Conservation (phyloP, 2,329 filamentous ascomycete genomes). For the Colletotrichum tamarilloi region DNA sequence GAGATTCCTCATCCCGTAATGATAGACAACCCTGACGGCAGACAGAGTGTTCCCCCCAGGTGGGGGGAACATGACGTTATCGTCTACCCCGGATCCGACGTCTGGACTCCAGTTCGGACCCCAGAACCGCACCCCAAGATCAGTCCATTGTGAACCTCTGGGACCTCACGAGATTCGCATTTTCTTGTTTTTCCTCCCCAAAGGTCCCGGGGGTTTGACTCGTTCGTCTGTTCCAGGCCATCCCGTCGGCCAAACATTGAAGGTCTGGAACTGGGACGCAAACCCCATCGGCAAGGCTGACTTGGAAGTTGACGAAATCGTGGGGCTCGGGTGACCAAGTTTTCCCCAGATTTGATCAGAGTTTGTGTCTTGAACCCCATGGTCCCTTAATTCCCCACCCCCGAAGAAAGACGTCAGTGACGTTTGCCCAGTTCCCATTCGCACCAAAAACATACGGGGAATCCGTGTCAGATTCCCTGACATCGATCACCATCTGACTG, state of each 20-base stretch:
- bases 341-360: constrained; percentile 17
- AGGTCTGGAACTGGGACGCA: neutral
- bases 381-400: constrained; percentile 31
- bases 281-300: neutral
- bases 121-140: constrained; percentile 6
- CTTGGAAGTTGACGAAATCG: constrained; percentile 25
- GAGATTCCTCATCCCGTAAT: constrained; percentile 18
- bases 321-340: constrained; percentile 7
- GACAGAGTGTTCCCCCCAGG: constrained; percentile 9
- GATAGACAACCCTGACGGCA: neutral
- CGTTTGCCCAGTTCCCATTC: neutral
- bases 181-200: neutral
- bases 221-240: constrained; percentile 8
- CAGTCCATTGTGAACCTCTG: neutral
- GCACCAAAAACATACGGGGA: neutral
- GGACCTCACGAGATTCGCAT: neutral
- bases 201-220: neutral
- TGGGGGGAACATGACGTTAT: constrained; percentile 25
- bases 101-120: constrained; percentile 10
- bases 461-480: neutral
- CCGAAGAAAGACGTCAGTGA: constrained; percentile 19
- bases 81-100: constrained; percentile 31
- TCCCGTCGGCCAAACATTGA: neutral
- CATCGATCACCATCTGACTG: neutral
- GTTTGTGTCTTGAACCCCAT: constrained; percentile 13